Evolutionary conservation across 805 yeast species (phyloP).

Genomic region (Wickerhamomyces hampshirensis): DNA sequence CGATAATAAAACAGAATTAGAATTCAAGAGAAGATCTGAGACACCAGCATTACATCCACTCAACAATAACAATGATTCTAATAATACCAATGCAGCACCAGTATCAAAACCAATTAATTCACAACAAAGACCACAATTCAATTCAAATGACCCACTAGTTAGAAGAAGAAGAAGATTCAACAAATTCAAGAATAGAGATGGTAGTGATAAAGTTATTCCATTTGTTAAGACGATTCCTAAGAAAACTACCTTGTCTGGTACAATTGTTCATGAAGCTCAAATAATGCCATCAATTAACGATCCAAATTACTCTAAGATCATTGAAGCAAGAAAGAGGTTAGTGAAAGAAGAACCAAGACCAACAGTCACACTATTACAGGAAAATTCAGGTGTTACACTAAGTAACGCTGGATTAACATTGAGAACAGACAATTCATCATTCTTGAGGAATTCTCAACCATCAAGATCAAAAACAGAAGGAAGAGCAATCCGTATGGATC

Average conservation of each 20-base stretch:
- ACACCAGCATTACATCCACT: not conserved
- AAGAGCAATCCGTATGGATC: conserved; percentile 90
- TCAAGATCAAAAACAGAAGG: conserved; percentile 53
- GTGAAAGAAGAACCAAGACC: conserved; percentile 47
- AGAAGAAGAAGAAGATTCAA: conserved; percentile 30
- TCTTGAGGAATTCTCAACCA: conserved; percentile 49
- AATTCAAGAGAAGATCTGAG: conserved; percentile 3
- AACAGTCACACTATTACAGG: conserved; percentile 65
- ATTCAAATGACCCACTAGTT: conserved; percentile 19
- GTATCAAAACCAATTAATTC: not conserved
- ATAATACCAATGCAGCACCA: not conserved
- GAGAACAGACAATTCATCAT: conserved; percentile 64
- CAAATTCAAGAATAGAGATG: conserved; percentile 34
- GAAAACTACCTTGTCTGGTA: conserved; percentile 81
- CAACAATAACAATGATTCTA: not conserved
- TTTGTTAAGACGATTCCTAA: conserved; percentile 85
- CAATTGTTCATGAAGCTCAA: conserved; percentile 88
- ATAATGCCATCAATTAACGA: conserved; percentile 76
- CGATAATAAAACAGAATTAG: conserved; percentile 29
- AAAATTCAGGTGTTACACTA: conserved; percentile 82
- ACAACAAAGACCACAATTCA: not conserved
- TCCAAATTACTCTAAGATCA: conserved; percentile 61
- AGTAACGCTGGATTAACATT: conserved; percentile 84
- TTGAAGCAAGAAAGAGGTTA: conserved; percentile 48
- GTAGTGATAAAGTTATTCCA: conserved; percentile 52